Conservation (phyloP, 2,329 filamentous ascomycete genomes). For the Aureobasidium leucospermi region DNA sequence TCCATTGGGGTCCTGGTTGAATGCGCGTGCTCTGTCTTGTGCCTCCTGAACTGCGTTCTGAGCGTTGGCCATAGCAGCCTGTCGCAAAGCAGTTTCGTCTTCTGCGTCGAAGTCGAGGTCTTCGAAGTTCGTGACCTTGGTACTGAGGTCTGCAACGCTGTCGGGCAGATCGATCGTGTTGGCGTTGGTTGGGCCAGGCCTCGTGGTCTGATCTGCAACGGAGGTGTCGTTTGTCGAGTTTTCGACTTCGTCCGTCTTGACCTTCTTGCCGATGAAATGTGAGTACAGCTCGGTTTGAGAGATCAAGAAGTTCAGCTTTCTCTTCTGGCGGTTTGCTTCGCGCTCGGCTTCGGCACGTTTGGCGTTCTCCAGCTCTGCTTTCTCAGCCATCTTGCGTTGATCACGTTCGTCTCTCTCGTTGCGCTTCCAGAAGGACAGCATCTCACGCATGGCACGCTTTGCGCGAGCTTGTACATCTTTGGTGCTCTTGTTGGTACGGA, state of each 20-base stretch:
- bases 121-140: conserved; percentile 87
- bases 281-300: conserved; percentile 98
- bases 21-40: conserved; percentile 83
- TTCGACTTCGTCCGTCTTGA: conserved; percentile 94
- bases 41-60: conserved; percentile 94
- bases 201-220: conserved; percentile 43
- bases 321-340: conserved; percentile 93
- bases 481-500: conserved; percentile 95
- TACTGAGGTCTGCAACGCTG: conserved; percentile 42
- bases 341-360: conserved; percentile 96
- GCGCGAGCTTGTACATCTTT: conserved; percentile 95
- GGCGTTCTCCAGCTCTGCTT: conserved; percentile 91
- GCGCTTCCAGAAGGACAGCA: conserved; percentile 99
- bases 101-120: conserved; percentile 93
- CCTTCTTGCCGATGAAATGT: conserved; percentile 99
- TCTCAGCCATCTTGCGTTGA: conserved; percentile 85
- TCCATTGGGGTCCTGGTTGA: conserved; percentile 57
- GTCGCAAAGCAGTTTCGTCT: conserved; percentile 72
- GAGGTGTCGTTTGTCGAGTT: conserved; percentile 75
- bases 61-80: conserved; percentile 88
- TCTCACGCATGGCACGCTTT: conserved; percentile 97
- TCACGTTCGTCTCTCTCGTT: conserved; percentile 97
- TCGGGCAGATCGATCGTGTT: conserved; percentile 43
- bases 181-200: conserved; percentile 31
- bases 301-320: conserved; percentile 98